These are phyloP conservation scores for Udeniomyces megalosporus DNA, from an alignment of 768 basidiomycete genomes.

Conservation along the genomic window DNA sequence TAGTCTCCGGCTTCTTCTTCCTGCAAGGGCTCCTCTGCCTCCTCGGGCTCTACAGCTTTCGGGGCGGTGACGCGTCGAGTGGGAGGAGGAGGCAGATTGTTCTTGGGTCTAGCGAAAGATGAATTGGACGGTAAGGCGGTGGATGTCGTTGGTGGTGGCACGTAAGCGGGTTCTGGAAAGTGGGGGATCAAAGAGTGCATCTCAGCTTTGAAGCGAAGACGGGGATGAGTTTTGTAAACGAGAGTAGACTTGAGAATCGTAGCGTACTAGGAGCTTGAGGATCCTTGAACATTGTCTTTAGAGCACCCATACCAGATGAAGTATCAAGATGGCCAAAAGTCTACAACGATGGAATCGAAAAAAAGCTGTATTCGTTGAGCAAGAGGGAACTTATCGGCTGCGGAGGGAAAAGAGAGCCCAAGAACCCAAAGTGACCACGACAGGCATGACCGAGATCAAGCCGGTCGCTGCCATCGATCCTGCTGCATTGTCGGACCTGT, in stretches of 20 bases:
- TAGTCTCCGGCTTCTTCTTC: conserved; percentile 6
- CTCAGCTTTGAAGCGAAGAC: neutral
- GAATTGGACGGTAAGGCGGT: neutral
- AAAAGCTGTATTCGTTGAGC: neutral
- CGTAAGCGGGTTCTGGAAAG: neutral
- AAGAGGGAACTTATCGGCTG: too few relatives aligned
- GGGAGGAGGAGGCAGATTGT: conserved; percentile 13
- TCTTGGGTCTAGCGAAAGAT: neutral
- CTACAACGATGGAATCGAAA: too few relatives aligned
- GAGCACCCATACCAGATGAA: neutral
- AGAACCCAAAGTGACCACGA: too few relatives aligned
- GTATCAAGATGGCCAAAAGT: conserved; percentile 15
- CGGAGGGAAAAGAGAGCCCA: too few relatives aligned
- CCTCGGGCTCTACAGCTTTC: neutral
- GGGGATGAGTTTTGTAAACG: too few relatives aligned
- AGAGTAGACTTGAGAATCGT: too few relatives aligned
- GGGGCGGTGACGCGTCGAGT: neutral
- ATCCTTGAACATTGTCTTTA: conserved; percentile 14
- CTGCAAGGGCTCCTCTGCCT: neutral
- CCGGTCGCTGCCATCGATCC: too few relatives aligned
- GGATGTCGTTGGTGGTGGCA: neutral
- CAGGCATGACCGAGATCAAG: too few relatives aligned
- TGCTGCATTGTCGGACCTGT: neutral
- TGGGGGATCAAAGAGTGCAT: neutral
- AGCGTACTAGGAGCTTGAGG: conserved; percentile 2